Base-by-base conservation (phyloP, 345 rosid species). In the Pugionium dolabratum region DNA sequence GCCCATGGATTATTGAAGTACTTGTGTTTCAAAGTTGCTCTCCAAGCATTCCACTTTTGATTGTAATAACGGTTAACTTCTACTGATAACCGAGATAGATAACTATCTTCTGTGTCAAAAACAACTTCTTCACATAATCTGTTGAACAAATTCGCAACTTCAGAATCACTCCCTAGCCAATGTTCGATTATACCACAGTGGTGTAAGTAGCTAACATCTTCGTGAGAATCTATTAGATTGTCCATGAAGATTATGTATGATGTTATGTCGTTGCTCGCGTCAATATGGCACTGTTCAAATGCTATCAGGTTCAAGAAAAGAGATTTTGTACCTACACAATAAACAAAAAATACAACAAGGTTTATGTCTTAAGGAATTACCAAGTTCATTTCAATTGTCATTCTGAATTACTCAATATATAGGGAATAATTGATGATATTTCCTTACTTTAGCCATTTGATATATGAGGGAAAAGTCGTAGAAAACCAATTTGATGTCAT, bases 1-100 rank as follows among this genome's bases (percentile, higher is more conserved):
- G 97, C 90, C 98, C 97, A 88, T 0, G 94, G 96, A 69, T 78
- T 90, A 72, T 80, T 79, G 76, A 90, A 86, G 70, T 94, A 88
- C 47, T 81, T 90, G 49, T 94, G 96, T 75, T 76, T 85, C 65
- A 94, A 79, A 25, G 79, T 81, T 3, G 95, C 95, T 1, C 82
- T 80, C 99, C 95, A 88, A 46, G 92, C 78, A 58, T 94, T 90
- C 96, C 99, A 94, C 77, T 75, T 76, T 49, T 84, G 89, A 54
- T 88, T 80, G 61, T 86, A 88, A 31, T 86, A 83, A 4, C 70
- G 75, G 64, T 88, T 86, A 26, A 90, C 81, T 31, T 94, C 86
- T 53, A 73, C 78, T 1, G 96, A 86, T 75, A 93, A 49, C 3
- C 48, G 65, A 34, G 90, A 83, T 11, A 94, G 79, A 68, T 85